Conservation (phyloP, 257 asterid species). For the Paraleonurus japonicus region DNA sequence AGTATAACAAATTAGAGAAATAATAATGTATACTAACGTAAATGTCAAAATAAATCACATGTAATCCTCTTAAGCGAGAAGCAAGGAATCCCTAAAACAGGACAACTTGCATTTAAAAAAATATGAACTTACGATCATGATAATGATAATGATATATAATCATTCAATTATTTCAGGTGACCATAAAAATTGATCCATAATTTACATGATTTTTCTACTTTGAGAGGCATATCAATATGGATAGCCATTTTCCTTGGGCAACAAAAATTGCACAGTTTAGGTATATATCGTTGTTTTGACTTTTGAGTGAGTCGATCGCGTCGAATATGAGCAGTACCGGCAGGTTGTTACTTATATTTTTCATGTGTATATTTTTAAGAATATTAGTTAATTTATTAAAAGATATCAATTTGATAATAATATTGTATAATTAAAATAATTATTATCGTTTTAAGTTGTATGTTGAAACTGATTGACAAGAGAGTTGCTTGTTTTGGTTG, state of each 20-base stretch:
- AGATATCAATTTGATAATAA: too few relatives aligned
- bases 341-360: background rate
- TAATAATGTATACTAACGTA: background rate
- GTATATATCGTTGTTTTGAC: background rate
- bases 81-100: constrained; percentile 28
- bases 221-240: constrained; percentile 8
- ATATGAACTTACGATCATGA: background rate
- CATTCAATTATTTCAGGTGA: constrained; percentile 13
- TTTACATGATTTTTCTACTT: background rate
- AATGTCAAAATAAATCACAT: constrained; percentile 27
- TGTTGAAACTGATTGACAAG: too few relatives aligned
- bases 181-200: background rate
- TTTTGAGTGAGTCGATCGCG: background rate
- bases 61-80: constrained; percentile 4
- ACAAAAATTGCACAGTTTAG: background rate
- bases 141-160: background rate
- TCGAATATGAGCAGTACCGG: background rate
- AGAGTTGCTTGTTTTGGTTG: too few relatives aligned
- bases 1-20: too few relatives aligned
- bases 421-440: too few relatives aligned
- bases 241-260: background rate
- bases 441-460: too few relatives aligned
- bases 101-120: constrained; percentile 21
- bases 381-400: too few relatives aligned
- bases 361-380: too few relatives aligned